phyloP scores from a whole-genome alignment of 2,329 filamentous ascomycete genomes.

The Xenosphaeropsis pyriputrescens region DNA sequence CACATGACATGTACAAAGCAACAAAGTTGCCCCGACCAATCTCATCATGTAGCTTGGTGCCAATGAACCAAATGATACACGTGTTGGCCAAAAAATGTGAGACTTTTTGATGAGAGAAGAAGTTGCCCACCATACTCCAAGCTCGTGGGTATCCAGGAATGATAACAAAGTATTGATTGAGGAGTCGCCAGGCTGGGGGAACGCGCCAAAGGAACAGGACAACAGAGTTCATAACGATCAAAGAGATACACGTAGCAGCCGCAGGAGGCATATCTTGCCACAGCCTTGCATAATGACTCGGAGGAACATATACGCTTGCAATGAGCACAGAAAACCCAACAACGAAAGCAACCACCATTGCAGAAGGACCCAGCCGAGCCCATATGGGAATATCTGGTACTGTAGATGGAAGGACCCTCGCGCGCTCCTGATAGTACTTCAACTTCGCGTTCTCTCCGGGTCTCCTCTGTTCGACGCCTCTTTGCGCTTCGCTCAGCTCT shows the following conservation, averaged over 20 bases:
- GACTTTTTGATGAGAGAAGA: slow-evolving; percentile 54
- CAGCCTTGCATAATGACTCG: slow-evolving; percentile 30
- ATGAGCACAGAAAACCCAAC: slow-evolving; percentile 27
- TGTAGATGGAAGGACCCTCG: slow-evolving; percentile 32
- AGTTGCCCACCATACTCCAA: slow-evolving; percentile 42
- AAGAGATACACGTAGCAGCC: slow-evolving; percentile 44
- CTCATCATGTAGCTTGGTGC: slow-evolving; percentile 53
- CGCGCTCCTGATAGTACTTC: slow-evolving; percentile 22
- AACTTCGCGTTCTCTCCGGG: slow-evolving; percentile 13
- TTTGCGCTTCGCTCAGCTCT: neutral
- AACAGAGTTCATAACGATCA: slow-evolving; percentile 44
- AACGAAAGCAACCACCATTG: slow-evolving; percentile 29
- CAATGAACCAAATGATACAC: slow-evolving; percentile 49
- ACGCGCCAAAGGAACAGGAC: slow-evolving; percentile 45
- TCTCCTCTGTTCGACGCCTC: slow-evolving; percentile 11
- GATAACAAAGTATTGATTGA: slow-evolving; percentile 57
- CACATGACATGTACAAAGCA: slow-evolving; percentile 47
- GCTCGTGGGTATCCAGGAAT: slow-evolving; percentile 50
- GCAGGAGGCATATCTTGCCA: slow-evolving; percentile 47
- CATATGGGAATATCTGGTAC: slow-evolving; percentile 35
- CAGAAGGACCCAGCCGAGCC: slow-evolving; percentile 39
- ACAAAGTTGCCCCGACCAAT: slow-evolving; percentile 55
- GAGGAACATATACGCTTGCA: slow-evolving; percentile 35
- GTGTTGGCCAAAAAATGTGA: slow-evolving; percentile 52
- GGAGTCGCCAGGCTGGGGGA: slow-evolving; percentile 46